Conservation (phyloP, 192 early-diverging fungal species). For the Coemansia sp. region DNA sequence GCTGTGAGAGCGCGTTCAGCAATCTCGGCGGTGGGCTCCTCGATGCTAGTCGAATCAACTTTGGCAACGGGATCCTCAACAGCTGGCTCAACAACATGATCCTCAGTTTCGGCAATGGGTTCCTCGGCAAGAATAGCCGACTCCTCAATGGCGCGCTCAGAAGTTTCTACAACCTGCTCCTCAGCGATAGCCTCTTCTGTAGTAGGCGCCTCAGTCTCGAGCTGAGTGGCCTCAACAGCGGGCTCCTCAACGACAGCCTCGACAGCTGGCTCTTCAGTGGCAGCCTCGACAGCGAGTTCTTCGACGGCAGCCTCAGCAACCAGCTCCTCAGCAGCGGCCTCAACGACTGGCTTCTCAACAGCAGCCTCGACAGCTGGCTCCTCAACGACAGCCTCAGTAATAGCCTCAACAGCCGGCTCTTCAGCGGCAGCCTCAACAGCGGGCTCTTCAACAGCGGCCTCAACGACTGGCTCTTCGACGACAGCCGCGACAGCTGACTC, state of each 20-base stretch:
- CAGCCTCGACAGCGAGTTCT: neutral
- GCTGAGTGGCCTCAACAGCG: neutral
- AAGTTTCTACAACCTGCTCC: too few relatives aligned
- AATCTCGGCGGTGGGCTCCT: neutral
- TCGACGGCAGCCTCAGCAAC: neutral
- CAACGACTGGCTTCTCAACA: too few relatives aligned
- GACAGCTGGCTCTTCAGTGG: too few relatives aligned
- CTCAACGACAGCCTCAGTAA: too few relatives aligned
- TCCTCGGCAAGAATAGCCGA: neutral
- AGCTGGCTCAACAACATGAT: neutral
- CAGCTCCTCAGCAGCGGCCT: too few relatives aligned
- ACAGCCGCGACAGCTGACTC: neutral
- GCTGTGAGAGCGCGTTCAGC: neutral
- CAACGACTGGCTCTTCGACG: neutral
- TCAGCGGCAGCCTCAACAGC: neutral
- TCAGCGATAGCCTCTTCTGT: too few relatives aligned
- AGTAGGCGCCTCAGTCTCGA: neutral
- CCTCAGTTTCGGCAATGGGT: neutral
- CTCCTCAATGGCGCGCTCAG: neutral
- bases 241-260: too few relatives aligned
- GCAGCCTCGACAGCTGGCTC: neutral
- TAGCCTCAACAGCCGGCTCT: neutral
- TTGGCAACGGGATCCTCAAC: neutral
- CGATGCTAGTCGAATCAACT: neutral
- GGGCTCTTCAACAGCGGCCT: neutral